phyloP scores from a whole-genome alignment of 192 early-diverging fungal genomes.

The Backusella morwellensis region DNA sequence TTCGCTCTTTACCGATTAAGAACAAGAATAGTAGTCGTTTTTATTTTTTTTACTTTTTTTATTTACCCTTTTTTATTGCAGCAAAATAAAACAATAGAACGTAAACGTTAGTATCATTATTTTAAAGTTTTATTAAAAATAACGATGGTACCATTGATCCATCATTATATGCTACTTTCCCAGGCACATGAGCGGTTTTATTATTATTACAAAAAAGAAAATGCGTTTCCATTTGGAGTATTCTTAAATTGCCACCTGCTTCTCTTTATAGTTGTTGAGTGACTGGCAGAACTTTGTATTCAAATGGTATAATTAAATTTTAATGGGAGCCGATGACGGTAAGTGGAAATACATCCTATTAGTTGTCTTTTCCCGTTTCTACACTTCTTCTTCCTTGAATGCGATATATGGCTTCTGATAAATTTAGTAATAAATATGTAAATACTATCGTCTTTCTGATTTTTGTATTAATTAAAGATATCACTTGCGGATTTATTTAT shows the following conservation, averaged over 20 bases:
- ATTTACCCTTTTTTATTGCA: not conserved
- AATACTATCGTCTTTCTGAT: not conserved
- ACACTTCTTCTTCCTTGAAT: not conserved
- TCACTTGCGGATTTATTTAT: not conserved
- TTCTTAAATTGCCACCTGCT: not conserved
- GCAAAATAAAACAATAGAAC: not conserved
- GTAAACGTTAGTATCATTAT: not conserved
- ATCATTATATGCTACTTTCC: not conserved
- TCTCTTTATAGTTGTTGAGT: not conserved
- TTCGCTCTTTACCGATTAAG: too few relatives aligned
- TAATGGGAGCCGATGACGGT: not conserved
- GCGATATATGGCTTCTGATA: not conserved
- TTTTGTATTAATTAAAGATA: not conserved
- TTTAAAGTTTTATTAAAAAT: not conserved
- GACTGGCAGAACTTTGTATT: not conserved
- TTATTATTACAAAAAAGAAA: not conserved
- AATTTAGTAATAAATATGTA: too few relatives aligned
- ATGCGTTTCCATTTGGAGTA: not conserved
- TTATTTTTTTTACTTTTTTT: too few relatives aligned
- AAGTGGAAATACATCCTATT: not conserved
- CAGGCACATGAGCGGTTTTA: not conserved
- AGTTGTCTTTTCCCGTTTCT: not conserved
- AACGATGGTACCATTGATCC: not conserved
- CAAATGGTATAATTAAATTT: not conserved
- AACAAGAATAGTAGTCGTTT: too few relatives aligned